Base-by-base conservation (phyloP, 805 yeast species). In the Kockiozyma suomiensis region DNA sequence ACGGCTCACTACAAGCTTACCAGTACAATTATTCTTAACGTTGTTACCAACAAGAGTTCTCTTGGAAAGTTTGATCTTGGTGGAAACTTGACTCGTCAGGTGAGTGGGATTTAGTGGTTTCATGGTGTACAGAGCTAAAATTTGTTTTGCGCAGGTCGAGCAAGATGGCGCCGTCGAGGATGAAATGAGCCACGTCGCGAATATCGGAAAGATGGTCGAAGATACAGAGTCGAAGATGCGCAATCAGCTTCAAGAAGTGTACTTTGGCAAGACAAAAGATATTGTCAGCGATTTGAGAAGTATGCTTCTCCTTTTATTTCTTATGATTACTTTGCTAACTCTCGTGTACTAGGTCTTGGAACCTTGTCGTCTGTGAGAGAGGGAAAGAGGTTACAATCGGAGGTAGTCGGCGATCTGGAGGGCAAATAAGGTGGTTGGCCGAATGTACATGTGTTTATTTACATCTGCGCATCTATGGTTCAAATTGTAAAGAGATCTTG, bases 201-300 rank as follows among this genome's bases (percentile, higher is more conserved):
- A 92, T 70, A 76, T 93, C 62, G 99, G 99, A 32, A 78, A 87
- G 2, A 73, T 91, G 64, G 82, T 94, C 13, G 99, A 93, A 74
- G 96, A 90, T 62, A 81, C 89, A 45, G 99, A 93, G 76, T 85
- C 87, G 62, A 90, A 87, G 72, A 78, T 93, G 76, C 83, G 99
- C 74, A 89, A 88, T 68, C 78, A 88, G 78, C 79, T 93, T 65
- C 96, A 93, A 73, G 96, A 90, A 65, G 97, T 93, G 28, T 93
- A 93, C 73, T 93, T 93, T 71, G 97, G 96, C 69, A 93, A 93
- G 77, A 89, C 97, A 19, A 85, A 89, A 70, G 97, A 93, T 70
- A 86, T 94, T 51, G 79, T 92, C 48, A 86, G 88, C 28, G 91
- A 87, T 66, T 75, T 86, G 41, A 81, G 90, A 71, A 81, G 74